These are phyloP conservation scores for Kazachstania taianensis DNA, from an alignment of 805 yeast genomes.

Conservation along the genomic window DNA sequence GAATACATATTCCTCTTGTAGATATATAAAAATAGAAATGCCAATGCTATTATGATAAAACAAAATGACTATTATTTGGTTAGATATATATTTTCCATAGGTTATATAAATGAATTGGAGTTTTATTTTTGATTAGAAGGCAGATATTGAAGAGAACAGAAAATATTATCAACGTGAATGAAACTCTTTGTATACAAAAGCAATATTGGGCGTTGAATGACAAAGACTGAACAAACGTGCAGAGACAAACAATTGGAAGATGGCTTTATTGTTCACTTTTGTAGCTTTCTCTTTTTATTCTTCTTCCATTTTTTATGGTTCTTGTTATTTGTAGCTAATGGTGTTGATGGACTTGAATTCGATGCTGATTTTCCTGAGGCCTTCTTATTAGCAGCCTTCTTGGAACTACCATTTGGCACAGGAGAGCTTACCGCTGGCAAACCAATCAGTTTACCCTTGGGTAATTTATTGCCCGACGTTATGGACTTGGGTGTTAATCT, in stretches of 20 bases:
- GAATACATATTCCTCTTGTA: neutral
- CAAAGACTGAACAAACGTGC: too few relatives aligned
- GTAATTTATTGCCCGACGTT: slow-evolving; percentile 9
- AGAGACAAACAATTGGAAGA: too few relatives aligned
- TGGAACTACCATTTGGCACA: slow-evolving; percentile 1
- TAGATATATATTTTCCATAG: too few relatives aligned
- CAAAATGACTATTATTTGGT: neutral
- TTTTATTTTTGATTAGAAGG: too few relatives aligned
- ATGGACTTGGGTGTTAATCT: slow-evolving; percentile 51
- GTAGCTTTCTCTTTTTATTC: slow-evolving; percentile 22
- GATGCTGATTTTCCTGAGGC: neutral
- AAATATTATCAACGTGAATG: too few relatives aligned
- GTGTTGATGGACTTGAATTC: neutral
- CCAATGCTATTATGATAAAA: too few relatives aligned
- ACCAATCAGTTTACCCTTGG: slow-evolving; percentile 8
- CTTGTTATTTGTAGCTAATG: slow-evolving; percentile 4
- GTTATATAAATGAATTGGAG: too few relatives aligned
- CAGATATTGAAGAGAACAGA: too few relatives aligned
- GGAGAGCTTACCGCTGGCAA: slow-evolving; percentile 9
- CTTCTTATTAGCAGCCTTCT: neutral
- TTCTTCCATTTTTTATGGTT: slow-evolving; percentile 20
- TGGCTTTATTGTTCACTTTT: too few relatives aligned
- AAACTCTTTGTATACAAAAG: too few relatives aligned
- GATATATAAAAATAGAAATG: neutral
- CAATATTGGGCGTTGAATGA: too few relatives aligned